Percentiles rank a stretch among this genome's conserved stretches.
Evolutionary conservation across 257 asterid genomes (phyloP).

Genomic region (Solanum pennellii): DNA sequence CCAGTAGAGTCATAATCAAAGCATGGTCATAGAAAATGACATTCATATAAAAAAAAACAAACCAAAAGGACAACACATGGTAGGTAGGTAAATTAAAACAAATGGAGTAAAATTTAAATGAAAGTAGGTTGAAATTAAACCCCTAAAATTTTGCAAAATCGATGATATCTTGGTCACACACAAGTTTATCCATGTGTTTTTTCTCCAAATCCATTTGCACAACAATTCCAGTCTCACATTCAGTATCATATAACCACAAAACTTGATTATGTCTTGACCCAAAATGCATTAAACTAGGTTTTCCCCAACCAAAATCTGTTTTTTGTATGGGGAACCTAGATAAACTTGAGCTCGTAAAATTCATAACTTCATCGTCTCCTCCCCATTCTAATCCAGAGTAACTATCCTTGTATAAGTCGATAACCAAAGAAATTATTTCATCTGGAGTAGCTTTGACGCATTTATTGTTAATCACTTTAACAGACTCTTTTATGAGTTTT

Average conservation of each 20-base stretch:
- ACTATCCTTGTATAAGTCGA: neutral
- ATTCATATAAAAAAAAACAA: too few relatives aligned
- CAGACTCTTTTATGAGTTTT: neutral
- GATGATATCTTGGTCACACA: neutral
- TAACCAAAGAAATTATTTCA: neutral
- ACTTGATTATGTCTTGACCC: neutral
- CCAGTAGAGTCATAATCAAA: too few relatives aligned
- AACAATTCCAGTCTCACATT: neutral
- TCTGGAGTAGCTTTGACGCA: neutral
- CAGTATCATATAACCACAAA: neutral
- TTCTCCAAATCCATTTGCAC: neutral
- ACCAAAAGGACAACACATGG: neutral
- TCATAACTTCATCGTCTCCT: neutral
- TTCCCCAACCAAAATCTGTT: neutral
- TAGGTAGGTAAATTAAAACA: too few relatives aligned
- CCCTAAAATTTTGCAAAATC: neutral
- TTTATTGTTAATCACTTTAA: neutral
- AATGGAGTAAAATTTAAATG: neutral
- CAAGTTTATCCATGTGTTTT: neutral
- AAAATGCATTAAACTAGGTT: neutral
- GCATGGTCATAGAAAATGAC: too few relatives aligned
- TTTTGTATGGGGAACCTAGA: neutral
- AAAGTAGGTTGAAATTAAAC: too few relatives aligned
- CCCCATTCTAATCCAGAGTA: neutral
- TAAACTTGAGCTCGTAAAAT: neutral